Conservation (phyloP, 352 stramenopile species). For the Globisporangium nagaii region DNA sequence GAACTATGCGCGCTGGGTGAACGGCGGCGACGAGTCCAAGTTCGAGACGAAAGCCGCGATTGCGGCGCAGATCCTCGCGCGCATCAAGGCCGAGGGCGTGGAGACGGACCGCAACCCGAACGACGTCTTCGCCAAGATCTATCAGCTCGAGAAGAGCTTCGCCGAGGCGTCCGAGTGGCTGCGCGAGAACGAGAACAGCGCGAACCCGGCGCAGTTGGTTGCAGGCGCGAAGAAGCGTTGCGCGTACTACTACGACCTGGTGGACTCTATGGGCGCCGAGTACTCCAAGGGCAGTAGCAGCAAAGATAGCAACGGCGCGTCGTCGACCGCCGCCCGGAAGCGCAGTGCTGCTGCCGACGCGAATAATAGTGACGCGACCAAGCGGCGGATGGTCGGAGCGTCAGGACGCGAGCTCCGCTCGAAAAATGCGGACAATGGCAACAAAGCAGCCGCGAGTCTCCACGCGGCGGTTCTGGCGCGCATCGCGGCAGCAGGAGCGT, state of each 20-base stretch:
- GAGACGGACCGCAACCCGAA: slow-evolving; percentile 14
- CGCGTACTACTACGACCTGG: slow-evolving; percentile 13
- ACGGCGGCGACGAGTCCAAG: slow-evolving; percentile 9
- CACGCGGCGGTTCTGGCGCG: neutral
- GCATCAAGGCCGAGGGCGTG: slow-evolving; percentile 9
- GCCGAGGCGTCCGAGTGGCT: slow-evolving; percentile 9
- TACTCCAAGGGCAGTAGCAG: neutral
- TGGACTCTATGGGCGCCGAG: slow-evolving; percentile 5
- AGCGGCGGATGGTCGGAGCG: slow-evolving; percentile 1
- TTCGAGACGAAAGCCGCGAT: slow-evolving; percentile 12
- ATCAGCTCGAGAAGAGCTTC: slow-evolving; percentile 16
- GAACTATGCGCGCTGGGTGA: slow-evolving; percentile 14
- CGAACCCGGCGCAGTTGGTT: neutral
- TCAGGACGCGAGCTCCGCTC: slow-evolving; percentile 1
- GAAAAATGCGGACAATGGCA: neutral
- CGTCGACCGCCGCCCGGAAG: neutral
- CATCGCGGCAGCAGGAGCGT: neutral
- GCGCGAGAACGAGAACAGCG: neutral
- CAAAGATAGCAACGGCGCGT: neutral
- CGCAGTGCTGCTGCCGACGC: neutral
- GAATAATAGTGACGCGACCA: neutral
- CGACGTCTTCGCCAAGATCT: slow-evolving; percentile 19
- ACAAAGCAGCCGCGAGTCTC: neutral
- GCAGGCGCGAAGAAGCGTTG: slow-evolving; percentile 6
- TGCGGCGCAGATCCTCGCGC: slow-evolving; percentile 9